Conservation (phyloP, 805 yeast genomes). For the Nakazawaea wyomingensis region DNA sequence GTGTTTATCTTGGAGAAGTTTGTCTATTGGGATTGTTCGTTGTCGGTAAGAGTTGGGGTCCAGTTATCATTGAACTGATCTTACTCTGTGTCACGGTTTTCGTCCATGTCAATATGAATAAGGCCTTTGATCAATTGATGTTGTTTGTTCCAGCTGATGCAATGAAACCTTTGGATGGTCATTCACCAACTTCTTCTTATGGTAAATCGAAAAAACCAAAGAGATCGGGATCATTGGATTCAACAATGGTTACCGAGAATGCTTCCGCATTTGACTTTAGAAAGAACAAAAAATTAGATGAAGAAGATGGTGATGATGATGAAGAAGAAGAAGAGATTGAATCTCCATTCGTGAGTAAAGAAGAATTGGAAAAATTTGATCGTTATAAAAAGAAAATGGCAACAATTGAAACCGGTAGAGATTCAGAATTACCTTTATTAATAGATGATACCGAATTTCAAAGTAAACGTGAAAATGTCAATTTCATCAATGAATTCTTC, state of each 20-base stretch:
- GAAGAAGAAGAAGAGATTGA: no score
- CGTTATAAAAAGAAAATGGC: background rate
- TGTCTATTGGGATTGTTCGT: slow-evolving; percentile 83
- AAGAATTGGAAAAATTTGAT: slow-evolving; percentile 10
- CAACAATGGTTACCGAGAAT: no score
- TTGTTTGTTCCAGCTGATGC: slow-evolving; percentile 60
- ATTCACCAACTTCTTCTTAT: slow-evolving; percentile 57
- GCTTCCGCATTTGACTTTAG: no score
- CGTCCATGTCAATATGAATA: slow-evolving; percentile 57
- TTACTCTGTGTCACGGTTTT: slow-evolving; percentile 61
- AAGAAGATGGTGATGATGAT: no score
- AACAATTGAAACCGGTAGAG: slow-evolving; percentile 4
- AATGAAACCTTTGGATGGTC: slow-evolving; percentile 75
- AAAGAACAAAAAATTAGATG: no score
- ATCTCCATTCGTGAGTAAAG: slow-evolving; percentile 18
- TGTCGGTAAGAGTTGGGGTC: slow-evolving; percentile 95
- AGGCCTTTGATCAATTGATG: slow-evolving; percentile 62
- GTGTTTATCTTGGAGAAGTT: slow-evolving; percentile 81
- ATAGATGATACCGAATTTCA: slow-evolving; percentile 58
- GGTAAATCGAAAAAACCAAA: no score
- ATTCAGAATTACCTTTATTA: slow-evolving; percentile 47
- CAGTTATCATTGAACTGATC: slow-evolving; percentile 70
- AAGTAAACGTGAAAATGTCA: slow-evolving; percentile 14
- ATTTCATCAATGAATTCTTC: slow-evolving; percentile 43
- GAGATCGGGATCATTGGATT: no score